Base-by-base conservation (phyloP, 2,329 filamentous ascomycete genomes). In the Alternaria postmessia region DNA sequence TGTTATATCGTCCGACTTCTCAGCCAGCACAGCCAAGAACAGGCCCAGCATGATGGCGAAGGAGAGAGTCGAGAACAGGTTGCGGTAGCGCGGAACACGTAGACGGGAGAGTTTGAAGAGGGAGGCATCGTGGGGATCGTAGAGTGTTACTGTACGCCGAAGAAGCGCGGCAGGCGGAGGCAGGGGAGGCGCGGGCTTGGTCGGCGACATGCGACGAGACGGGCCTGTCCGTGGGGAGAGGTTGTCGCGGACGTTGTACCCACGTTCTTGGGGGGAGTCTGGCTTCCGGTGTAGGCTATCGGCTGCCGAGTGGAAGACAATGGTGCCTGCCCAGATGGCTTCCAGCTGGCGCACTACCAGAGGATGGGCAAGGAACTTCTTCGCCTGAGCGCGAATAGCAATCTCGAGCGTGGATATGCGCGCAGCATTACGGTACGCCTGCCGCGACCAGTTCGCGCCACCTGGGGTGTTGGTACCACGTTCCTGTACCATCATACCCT, bases 251-350 rank as follows among this genome's bases (percentile, higher is more conserved):
- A 68, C 68, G 47, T 66, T 69, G 46, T 71, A 69, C 39, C 62
- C 54, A 18, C 63, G 69, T 9, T 43, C 55, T 24, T 62, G 64
- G 1, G 78, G 67, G 22, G 78, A 73, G 7, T 80, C 76, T 30
- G 83, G 84, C 48, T 80, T 80, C 43, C 93, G 89, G 76, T 97
- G 94, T 24, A 97, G 81, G 65, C 87, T 91, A 76, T 97, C 94
- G 5, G 93, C 92, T 12, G 90, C 88, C 2, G 93, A 95, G 78
- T 97, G 93, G 74, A 98, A 97, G 67, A 95, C 93, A 66, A 98
- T 95, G 18, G 91, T 94, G 28, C 94, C 94, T 20, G 93, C 94
- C 94, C 94, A 98, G 63, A 98, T 97, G 44, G 93, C 94, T 78
- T 97, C 93, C n/a, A 98, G 84, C 75, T 97, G 94, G 77, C 96